Conservation (phyloP, 306 rosid species). For the Phaseolus lunatus region DNA sequence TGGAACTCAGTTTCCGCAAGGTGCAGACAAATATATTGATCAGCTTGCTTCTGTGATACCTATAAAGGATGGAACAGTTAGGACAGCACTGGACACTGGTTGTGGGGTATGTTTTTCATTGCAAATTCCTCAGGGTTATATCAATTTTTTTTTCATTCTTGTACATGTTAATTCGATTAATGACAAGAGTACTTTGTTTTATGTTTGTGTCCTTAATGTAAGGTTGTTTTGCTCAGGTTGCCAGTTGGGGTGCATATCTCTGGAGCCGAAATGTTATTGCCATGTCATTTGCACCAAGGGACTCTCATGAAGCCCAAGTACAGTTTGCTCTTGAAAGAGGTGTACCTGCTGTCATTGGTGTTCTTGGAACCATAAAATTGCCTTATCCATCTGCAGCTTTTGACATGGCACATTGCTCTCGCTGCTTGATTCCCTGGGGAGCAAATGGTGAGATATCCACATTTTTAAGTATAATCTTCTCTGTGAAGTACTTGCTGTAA, state of each 20-base stretch:
- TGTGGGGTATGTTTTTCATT: slow-evolving; percentile 83
- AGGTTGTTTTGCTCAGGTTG: slow-evolving; percentile 66
- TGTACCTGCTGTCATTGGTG: slow-evolving; percentile 94
- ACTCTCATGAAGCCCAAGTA: slow-evolving; percentile 96
- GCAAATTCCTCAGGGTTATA: slow-evolving; percentile 18
- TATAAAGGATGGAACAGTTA: slow-evolving; percentile 83
- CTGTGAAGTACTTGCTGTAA: slow-evolving; percentile 33
- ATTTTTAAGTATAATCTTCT: not conserved
- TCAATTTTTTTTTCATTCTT: slow-evolving; percentile 8
- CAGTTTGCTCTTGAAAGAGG: slow-evolving; percentile 99
- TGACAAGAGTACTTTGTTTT: slow-evolving; percentile 25
- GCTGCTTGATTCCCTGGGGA: slow-evolving; percentile 97
- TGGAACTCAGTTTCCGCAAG: slow-evolving; percentile 97
- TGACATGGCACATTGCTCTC: slow-evolving; percentile 99
- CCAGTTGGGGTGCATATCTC: slow-evolving; percentile 99
- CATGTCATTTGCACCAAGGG: slow-evolving; percentile 98
- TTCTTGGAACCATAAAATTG: slow-evolving; percentile 81
- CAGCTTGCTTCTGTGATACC: slow-evolving; percentile 93
- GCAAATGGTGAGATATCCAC: slow-evolving; percentile 70
- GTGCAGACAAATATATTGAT: slow-evolving; percentile 94
- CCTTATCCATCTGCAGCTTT: slow-evolving; percentile 95
- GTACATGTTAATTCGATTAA: slow-evolving; percentile 25
- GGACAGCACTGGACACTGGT: slow-evolving; percentile 97
- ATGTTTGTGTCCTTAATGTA: slow-evolving; percentile 30
- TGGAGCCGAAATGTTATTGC: slow-evolving; percentile 88